Base-by-base conservation (phyloP, 352 stramenopile species). In the Aphanomyces stellatus region DNA sequence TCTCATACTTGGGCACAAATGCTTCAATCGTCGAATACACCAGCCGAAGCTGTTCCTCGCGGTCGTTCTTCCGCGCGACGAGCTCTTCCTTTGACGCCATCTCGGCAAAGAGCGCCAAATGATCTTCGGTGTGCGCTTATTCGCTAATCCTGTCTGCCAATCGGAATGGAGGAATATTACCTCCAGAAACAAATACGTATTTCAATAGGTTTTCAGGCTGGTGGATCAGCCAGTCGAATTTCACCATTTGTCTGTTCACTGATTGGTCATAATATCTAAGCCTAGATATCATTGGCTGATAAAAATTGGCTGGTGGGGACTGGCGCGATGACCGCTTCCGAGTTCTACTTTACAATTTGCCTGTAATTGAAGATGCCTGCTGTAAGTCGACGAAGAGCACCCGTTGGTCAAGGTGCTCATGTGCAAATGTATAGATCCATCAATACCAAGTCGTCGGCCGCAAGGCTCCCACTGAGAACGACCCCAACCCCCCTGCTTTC, bases 371-470 rank as follows among this genome's bases (percentile, higher is more conserved):
- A 53, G 60, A 67, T 67, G 60, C 60, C 60, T 67, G 60, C 60
- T 67, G 60, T 67, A 67, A 30, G 60, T 57, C 15, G 5, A 30
- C 22, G 41, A 24, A 13, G 37, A 35, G 6, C 7, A 1, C 3
- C 13, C 6, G 43, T 22, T 19, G 8, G n/a, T 57, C 19, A 57
- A 48, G 57, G 41, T 27, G 57, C 34, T 34, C 6, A n/a, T n/a
- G n/a, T n/a, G n/a, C n/a, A n/a, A n/a, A n/a, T n/a, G 25, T 80
- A 24, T 67, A 73, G 81, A 98, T 99, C 85, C 93, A 92, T 80
- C 96, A 99, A 90, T 99, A 98, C 85, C 96, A 99, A 87, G 97
- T 99, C 62, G 96, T 99, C 85, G 98, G 97, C 84, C 96, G 98
- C 78, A 99, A 99, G 87, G 94, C 93, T 57, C 93, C 94, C 72